These are phyloP conservation scores for Phoma sp. DNA, from an alignment of 2,329 filamentous ascomycete species.

Conservation along the genomic window DNA sequence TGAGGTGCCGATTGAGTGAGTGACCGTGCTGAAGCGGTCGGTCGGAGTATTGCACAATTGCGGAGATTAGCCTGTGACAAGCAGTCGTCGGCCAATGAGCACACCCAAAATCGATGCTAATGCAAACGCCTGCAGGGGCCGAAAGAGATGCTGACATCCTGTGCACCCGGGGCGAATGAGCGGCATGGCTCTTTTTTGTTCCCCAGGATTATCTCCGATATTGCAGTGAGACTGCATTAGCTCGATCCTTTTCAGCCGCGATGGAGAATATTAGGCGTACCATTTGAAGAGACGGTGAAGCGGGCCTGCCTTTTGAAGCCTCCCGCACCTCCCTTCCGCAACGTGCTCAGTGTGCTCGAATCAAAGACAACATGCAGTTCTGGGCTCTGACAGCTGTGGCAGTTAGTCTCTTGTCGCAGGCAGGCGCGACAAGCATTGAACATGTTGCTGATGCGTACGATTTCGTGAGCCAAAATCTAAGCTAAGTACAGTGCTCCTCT, in stretches of 20 bases:
- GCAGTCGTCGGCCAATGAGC: background rate
- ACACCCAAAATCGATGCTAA: background rate
- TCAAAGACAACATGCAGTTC: conserved; percentile 1
- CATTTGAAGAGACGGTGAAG: background rate
- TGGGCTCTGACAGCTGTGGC: background rate
- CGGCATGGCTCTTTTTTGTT: background rate
- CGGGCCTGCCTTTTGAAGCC: background rate
- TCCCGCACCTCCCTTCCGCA: background rate
- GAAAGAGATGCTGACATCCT: conserved; percentile 2
- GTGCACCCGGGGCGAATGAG: background rate
- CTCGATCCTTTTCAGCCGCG: background rate
- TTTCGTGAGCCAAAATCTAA: conserved; percentile 1
- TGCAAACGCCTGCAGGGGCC: conserved; percentile 3
- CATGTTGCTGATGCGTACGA: conserved; percentile 3
- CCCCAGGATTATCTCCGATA: conserved; percentile 5
- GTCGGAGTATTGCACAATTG: conserved; percentile 1
- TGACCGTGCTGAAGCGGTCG: background rate
- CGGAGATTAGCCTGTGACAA: conserved; percentile 4
- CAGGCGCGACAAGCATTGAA: background rate
- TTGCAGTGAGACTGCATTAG: conserved; percentile 2
- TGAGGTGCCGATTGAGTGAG: background rate
- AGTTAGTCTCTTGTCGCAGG: background rate
- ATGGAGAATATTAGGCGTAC: background rate
- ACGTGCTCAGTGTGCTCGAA: background rate
- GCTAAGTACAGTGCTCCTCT: background rate